phyloP scores from a whole-genome alignment of 352 stramenopile genomes.

The Phytophthora melonis region DNA sequence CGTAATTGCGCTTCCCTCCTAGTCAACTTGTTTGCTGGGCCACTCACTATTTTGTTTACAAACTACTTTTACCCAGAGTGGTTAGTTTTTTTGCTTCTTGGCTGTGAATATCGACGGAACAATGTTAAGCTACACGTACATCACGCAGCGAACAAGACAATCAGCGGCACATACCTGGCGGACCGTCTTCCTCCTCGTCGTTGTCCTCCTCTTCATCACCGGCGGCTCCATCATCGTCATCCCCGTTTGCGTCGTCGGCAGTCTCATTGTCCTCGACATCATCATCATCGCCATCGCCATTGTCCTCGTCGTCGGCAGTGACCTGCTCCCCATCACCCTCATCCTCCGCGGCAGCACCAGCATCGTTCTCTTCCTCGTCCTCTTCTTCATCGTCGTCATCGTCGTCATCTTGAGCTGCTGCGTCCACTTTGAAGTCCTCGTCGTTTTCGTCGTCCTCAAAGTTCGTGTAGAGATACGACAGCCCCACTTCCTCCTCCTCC shows the following conservation, averaged over 20 bases:
- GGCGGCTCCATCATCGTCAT: constrained; percentile 8
- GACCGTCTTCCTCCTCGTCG: constrained; percentile 47
- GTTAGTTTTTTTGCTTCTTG: constrained; percentile 80
- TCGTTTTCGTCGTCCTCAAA: constrained; percentile 65
- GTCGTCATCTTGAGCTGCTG: constrained; percentile 40
- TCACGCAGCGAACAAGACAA: not conserved
- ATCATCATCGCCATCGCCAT: constrained; percentile 43
- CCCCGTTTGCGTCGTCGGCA: constrained; percentile 9
- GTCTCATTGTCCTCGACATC: constrained; percentile 17
- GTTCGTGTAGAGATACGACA: constrained; percentile 75
- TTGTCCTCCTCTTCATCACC: constrained; percentile 18
- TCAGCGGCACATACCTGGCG: constrained; percentile 49
- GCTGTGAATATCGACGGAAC: constrained; percentile 29
- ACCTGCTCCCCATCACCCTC: constrained; percentile 30
- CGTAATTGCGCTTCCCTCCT: not conserved
- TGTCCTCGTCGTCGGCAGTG: constrained; percentile 52
- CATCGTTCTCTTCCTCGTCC: constrained; percentile 32
- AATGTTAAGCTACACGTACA: constrained; percentile 9
- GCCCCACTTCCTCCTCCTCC: constrained; percentile 57
- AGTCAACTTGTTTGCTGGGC: not conserved
- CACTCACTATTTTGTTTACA: constrained; percentile 34
- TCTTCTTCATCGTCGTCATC: constrained; percentile 65
- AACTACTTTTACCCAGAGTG: constrained; percentile 24
- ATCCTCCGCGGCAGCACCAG: constrained; percentile 34
- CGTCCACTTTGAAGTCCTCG: constrained; percentile 46